Conservation (phyloP, 805 yeast species). For the Candida khao-thaluensis region DNA sequence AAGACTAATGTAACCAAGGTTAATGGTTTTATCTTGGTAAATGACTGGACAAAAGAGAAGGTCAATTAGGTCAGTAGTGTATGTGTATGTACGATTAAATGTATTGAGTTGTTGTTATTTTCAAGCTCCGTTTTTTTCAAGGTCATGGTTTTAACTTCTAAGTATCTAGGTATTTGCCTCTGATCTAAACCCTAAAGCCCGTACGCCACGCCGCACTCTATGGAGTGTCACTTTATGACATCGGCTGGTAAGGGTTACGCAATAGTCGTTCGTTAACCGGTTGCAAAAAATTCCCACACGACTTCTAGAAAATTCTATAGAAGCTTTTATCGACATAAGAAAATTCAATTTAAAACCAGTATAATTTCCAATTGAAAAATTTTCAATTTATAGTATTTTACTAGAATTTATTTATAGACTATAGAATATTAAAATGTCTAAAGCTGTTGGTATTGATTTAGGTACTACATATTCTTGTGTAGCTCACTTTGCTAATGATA, state of each 20-base stretch:
- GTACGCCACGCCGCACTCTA: no score
- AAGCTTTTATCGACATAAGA: conserved; percentile 6
- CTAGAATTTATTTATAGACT: conserved; percentile 4
- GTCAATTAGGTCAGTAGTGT: conserved; percentile 10
- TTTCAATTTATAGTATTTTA: conserved; percentile 7
- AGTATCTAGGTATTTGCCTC: no score
- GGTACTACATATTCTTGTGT: conserved; percentile 96
- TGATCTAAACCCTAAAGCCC: no score
- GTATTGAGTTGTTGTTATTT: no score
- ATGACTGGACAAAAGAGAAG: conserved; percentile 39
- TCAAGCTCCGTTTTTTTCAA: no score
- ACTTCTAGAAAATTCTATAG: conserved; percentile 8
- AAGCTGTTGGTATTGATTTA: conserved; percentile 87
- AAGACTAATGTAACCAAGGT: conserved; percentile 31
- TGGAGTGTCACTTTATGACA: no score
- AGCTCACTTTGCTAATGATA: conserved; percentile 88
- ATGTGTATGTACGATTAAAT: conserved; percentile 3
- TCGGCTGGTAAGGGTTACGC: no score
- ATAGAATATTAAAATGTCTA: conserved; percentile 37
- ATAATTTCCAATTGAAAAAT: conserved; percentile 6
- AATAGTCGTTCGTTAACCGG: conserved; percentile 3
- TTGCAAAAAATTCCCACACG: conserved; percentile 6
- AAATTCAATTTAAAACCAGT: conserved; percentile 7
- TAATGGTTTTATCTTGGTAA: conserved; percentile 30
- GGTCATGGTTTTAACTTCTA: no score